Base-by-base conservation (phyloP, 2,329 filamentous ascomycete species). In the Podosphaera fusca region DNA sequence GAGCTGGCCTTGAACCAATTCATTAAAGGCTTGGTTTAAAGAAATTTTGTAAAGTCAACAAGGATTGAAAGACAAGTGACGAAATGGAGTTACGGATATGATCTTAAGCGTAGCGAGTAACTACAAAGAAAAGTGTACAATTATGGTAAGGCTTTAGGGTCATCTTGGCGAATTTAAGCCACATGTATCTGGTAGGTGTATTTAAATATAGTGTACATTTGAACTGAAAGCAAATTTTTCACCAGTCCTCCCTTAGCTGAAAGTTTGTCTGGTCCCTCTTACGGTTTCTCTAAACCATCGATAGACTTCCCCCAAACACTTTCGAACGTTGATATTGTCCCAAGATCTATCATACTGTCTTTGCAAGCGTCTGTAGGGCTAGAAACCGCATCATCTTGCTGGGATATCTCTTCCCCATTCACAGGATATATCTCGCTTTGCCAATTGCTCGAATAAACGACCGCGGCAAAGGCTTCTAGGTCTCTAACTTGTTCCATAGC, bases 391-490 rank as follows among this genome's bases (percentile, higher is more conserved):
- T 38, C 42, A 12, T 33, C 49, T 29, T 50, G 45, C 33, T 14
- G 45, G 14, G 31, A 35, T 29, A 7, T 34, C 6, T 14, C 58
- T 51, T 63, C 60, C 7, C 60, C 61, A 8, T 61, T 58, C 52
- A 64, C 57, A 1, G 65, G 65, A 21, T 70, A 72, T 58, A 83
- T 78, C 70, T 83, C 80, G 60, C 74, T 79, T 67, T 82, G 77
- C 79, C 80, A 92, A 68, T 94, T 92, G 67, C 84, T 89, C 55
- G 82, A 86, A 69, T 92, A 94, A 45, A 94, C 86, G 1, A 94
- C 84, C 1, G 87, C 87, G 1, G 87, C 84, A 67, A 94, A 94
- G 0, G 84, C 85, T 67, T 89, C 84, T 8, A 94, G 74, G 60
- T 89, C 85, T 34, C 77, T 74, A 45, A 89, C 84, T 56, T 75